Conservation (phyloP, 768 basidiomycete genomes). For the Macrocybe gigantea region DNA sequence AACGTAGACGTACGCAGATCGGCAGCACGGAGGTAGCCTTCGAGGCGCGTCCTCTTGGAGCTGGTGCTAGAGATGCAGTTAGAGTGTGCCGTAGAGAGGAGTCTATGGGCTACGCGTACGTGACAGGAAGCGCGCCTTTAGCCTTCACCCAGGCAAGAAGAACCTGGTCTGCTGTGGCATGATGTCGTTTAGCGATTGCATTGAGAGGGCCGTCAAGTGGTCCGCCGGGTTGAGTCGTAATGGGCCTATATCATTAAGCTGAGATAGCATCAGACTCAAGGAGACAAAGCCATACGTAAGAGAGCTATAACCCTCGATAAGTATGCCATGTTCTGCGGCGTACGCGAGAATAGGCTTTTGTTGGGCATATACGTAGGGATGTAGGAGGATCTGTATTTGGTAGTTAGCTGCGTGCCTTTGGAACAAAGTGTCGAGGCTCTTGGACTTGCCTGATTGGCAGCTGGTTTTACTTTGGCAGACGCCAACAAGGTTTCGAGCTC, state of each 20-base stretch:
- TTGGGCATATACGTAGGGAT: conserved; percentile 60
- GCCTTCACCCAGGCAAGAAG: conserved; percentile 67
- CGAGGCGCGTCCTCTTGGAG: conserved; percentile 57
- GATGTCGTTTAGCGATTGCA: conserved; percentile 43
- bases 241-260: conserved; percentile 38
- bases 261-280: conserved; percentile 7
- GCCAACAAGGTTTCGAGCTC: conserved; percentile 50
- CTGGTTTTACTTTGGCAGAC: conserved; percentile 59
- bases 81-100: not conserved
- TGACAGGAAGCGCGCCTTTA: conserved; percentile 62
- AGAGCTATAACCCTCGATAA: conserved; percentile 68
- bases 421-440: not conserved
- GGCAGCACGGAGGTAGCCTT: conserved; percentile 63
- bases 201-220: conserved; percentile 57
- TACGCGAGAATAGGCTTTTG: conserved; percentile 55
- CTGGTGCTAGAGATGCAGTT: conserved; percentile 38
- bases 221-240: conserved; percentile 54
- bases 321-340: conserved; percentile 50
- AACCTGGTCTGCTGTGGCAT: conserved; percentile 57
- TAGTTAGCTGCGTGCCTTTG: not conserved
- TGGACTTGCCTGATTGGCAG: conserved; percentile 55
- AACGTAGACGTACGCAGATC: conserved; percentile 43
- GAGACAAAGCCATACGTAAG: conserved; percentile 39
- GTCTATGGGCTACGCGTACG: conserved; percentile 27
- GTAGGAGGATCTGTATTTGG: conserved; percentile 49